Base-by-base conservation (phyloP, 495 filamentous ascomycete species). In the Massariosphaeria phaeospora region DNA sequence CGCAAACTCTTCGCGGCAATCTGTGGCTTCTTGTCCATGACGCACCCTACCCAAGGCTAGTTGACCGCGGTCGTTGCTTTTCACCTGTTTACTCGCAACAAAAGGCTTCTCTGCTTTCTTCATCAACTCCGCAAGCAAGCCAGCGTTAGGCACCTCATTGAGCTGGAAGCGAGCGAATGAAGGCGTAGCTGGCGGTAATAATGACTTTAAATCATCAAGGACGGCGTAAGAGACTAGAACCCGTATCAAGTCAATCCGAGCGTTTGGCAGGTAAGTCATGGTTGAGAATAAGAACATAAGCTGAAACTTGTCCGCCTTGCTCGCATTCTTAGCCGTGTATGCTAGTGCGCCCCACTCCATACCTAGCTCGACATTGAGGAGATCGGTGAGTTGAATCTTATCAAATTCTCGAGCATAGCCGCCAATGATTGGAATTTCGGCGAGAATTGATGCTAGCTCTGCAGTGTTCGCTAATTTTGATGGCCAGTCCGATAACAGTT, bases 201-300 rank as follows among this genome's bases (percentile, higher is more conserved):
- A 23, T 5, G 3, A 10, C 44, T 70, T 74, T 11, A 78, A 45
- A 2, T 69, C 66, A 0, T 65, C 27, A 8, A 75, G 27, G 3
- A 71, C 18, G 1, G 62, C 64, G 47, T 73, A 75, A 1, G 71
- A 61, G n/a, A 72, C 43, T 7, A 78, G 31, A 0, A 67, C 61
- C 18, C 65, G 57, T 0, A 79, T 18, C 0, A 72, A 20, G 23
- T 56, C 48, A 68, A 75, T 73, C 35, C 73, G 46, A 18, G 66
- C 57, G 11, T 66, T 31, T 2, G 57, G 27, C 7, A 60, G 15
- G 42, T 73, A 80, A 1, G 73, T 61, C 4, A 80, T 54, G 0
- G 67, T n/a, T 0, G 65, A 69, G 7, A 77, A 56, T 0, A 69
- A 42, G 44, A 79, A 79, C 68, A 76, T 77, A 1, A 79, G 51